phyloP scores from a whole-genome alignment of 139 green algal species.

The Protoeuglena noctilucae region DNA sequence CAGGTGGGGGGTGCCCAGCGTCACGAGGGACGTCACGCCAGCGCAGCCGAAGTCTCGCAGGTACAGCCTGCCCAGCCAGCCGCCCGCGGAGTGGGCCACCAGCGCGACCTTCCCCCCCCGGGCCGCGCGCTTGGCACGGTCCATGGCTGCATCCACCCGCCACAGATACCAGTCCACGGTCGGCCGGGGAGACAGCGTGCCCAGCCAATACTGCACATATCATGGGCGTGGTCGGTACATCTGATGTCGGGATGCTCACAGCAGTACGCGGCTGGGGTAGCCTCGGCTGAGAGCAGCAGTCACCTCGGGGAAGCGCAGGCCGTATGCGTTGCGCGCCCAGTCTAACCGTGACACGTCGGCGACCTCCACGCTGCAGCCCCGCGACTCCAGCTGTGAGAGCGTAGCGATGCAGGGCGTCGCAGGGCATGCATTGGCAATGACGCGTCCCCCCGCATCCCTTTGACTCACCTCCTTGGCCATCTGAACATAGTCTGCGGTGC shows the following conservation, averaged over 20 bases:
- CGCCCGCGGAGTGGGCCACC: conserved; percentile 24
- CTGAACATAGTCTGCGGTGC: conserved; percentile 20
- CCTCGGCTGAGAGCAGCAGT: conserved; percentile 12
- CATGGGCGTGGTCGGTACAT: not conserved
- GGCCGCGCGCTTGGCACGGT: conserved; percentile 4
- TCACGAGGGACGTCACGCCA: conserved; percentile 14
- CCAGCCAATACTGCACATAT: conserved; percentile 1
- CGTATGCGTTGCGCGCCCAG: conserved; percentile 29
- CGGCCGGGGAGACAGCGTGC: conserved; percentile 22
- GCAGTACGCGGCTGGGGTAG: not conserved
- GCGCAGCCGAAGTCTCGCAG: conserved; percentile 12
- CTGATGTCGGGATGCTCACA: not conserved
- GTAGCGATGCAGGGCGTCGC: not conserved
- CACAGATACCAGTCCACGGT: conserved; percentile 32
- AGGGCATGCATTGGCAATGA: too few species aligned
- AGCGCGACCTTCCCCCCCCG: conserved; percentile 8
- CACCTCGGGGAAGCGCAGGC: conserved; percentile 15
- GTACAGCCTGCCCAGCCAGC: conserved; percentile 15
- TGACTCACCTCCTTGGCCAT: conserved; percentile 15
- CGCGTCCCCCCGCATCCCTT: too few species aligned
- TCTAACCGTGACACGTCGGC: conserved; percentile 16
- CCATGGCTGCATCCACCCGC: conserved; percentile 10
- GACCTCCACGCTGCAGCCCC: conserved; percentile 1
- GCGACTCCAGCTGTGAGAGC: too few species aligned
- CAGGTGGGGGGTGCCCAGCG: conserved; percentile 22